These are phyloP conservation scores for Gypsophila paniculata DNA, from an alignment of 179 eudicot genomes.

Conservation along the genomic window DNA sequence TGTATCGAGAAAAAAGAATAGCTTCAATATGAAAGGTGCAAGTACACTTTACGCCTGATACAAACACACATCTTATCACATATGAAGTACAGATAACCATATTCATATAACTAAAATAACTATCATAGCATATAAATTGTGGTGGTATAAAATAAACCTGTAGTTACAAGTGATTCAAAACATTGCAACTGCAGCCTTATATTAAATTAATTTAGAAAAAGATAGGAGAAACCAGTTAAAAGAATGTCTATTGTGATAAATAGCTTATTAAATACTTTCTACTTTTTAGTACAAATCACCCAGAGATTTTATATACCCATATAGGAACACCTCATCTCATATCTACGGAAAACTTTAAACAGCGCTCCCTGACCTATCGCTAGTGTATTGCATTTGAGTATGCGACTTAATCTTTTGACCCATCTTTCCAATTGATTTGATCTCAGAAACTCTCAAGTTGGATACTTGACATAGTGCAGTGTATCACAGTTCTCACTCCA, in stretches of 20 bases:
- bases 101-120: neutral
- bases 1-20: slow-evolving; percentile 18
- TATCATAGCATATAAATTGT: neutral
- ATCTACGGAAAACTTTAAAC: neutral
- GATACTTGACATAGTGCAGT: neutral
- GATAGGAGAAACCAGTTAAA: no score
- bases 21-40: neutral
- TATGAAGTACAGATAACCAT: neutral
- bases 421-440: neutral
- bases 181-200: no score
- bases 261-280: no score
- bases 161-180: neutral
- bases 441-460: neutral
- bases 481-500: neutral
- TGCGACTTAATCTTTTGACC: neutral
- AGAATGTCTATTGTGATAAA: no score
- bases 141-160: neutral
- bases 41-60: neutral
- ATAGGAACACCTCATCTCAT: neutral
- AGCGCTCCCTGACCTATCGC: neutral
- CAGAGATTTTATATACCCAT: neutral
- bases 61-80: neutral
- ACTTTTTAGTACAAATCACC: no score
- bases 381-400: neutral
- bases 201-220: no score